phyloP scores from a whole-genome alignment of 1,284 basidiomycete species.

The Neolentinus lepideus region DNA sequence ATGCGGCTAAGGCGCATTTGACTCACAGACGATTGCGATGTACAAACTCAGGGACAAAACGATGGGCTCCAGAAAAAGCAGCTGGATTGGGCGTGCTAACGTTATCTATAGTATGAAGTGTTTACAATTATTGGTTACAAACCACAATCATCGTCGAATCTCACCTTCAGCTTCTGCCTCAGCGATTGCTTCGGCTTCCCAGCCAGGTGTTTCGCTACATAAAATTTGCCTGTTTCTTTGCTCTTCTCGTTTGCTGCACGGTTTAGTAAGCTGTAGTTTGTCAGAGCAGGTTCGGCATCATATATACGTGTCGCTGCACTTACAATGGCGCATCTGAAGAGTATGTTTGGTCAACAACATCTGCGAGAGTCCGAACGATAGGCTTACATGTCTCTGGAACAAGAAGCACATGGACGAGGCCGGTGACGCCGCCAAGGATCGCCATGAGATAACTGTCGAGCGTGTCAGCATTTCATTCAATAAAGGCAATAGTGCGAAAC shows the following conservation, averaged over 20 bases:
- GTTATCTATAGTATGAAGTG: constrained; percentile 19
- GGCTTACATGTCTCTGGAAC: constrained; percentile 3
- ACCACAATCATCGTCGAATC: too few species aligned
- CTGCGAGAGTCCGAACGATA: background rate
- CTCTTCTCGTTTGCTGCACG: background rate
- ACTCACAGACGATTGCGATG: constrained; percentile 21
- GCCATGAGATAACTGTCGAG: background rate
- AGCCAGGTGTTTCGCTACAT: background rate
- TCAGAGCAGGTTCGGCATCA: background rate
- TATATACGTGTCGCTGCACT: too few species aligned
- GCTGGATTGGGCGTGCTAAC: constrained; percentile 31
- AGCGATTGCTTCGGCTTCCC: background rate
- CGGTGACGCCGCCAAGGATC: background rate
- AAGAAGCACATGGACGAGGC: background rate
- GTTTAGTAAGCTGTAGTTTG: background rate
- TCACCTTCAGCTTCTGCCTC: background rate
- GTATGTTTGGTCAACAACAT: background rate
- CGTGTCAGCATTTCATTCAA: background rate
- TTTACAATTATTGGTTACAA: too few species aligned
- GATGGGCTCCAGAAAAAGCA: constrained; percentile 38
- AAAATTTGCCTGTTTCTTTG: background rate
- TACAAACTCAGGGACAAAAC: constrained; percentile 37
- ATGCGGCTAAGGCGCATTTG: background rate
- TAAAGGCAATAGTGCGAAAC: background rate
- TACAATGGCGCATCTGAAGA: background rate